These are phyloP conservation scores for Gyrodon lividus DNA, from an alignment of 768 basidiomycete genomes.

Conservation along the genomic window DNA sequence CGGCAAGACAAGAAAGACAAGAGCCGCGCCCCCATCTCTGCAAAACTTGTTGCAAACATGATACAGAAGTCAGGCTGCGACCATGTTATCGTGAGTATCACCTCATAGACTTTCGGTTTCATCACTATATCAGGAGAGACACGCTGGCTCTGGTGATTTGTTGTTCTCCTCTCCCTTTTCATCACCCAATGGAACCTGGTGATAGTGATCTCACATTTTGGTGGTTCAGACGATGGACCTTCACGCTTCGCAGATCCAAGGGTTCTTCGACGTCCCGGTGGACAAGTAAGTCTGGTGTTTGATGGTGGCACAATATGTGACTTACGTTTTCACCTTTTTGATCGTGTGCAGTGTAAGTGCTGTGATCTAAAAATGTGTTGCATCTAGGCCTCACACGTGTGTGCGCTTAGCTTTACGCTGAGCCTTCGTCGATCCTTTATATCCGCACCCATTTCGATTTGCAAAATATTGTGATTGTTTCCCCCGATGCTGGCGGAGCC, in stretches of 20 bases:
- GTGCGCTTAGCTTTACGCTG: constrained; percentile 76
- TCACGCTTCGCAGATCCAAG: constrained; percentile 98
- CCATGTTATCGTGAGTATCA: constrained; percentile 85
- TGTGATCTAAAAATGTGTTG: constrained; percentile 1
- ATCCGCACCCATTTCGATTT: constrained; percentile 90
- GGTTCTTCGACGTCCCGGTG: constrained; percentile 99
- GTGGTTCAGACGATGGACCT: constrained; percentile 88
- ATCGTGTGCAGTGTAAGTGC: constrained; percentile 48
- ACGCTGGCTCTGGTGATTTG: not conserved
- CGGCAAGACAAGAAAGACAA: constrained; percentile 99
- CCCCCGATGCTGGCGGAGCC: constrained; percentile 97
- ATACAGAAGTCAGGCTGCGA: constrained; percentile 90
- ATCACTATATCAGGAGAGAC: not conserved
- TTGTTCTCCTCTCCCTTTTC: not conserved
- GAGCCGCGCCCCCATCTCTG: constrained; percentile 95
- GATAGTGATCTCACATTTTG: constrained; percentile 6
- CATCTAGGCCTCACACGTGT: constrained; percentile 22
- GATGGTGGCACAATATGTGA: not conserved
- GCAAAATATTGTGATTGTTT: constrained; percentile 88
- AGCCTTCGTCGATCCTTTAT: constrained; percentile 92
- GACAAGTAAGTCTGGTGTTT: constrained; percentile 78
- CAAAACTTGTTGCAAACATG: constrained; percentile 98
- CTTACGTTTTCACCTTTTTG: constrained; percentile 13
- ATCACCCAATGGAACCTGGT: not conserved
- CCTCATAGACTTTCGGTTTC: not conserved